A percentile compares a stretch with the other conserved stretches of the same genome.
Conservation (phyloP, 352 stramenopile species). For the Globisporangium paddicum region DNA sequence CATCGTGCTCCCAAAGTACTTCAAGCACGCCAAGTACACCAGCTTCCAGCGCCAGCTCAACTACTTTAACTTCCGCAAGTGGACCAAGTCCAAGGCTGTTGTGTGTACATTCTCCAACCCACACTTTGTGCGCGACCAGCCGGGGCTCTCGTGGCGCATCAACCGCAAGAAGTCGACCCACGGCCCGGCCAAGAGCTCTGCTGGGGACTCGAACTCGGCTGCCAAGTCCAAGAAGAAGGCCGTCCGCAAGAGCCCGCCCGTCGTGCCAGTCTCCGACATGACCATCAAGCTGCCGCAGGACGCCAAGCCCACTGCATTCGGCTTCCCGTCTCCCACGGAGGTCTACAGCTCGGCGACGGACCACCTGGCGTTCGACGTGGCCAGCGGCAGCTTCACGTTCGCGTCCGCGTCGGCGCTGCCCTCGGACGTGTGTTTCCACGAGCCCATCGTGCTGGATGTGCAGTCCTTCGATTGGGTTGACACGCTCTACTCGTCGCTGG, state of each 20-base stretch:
- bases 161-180: constrained; percentile 51
- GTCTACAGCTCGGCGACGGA: constrained; percentile 19
- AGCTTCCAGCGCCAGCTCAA: constrained; percentile 89
- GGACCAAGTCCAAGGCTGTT: constrained; percentile 77
- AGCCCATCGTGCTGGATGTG: constrained; percentile 18
- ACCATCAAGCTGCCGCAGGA: constrained; percentile 31
- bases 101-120: constrained; percentile 65
- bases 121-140: constrained; percentile 57
- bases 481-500: constrained; percentile 42
- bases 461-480: constrained; percentile 52
- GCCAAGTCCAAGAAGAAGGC: neutral
- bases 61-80: constrained; percentile 90
- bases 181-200: neutral
- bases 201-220: neutral
- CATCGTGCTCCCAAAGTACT: constrained; percentile 82
- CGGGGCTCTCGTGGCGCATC: constrained; percentile 51
- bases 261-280: constrained; percentile 14
- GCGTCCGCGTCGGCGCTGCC: neutral
- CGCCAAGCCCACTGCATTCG: constrained; percentile 1
- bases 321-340: constrained; percentile 41
- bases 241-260: neutral
- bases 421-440: neutral
- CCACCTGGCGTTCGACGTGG: constrained; percentile 20
- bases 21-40: constrained; percentile 89
- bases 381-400: neutral